phyloP scores from a whole-genome alignment of 73 alveolate genomes.

The Tetrahymena borealis region DNA sequence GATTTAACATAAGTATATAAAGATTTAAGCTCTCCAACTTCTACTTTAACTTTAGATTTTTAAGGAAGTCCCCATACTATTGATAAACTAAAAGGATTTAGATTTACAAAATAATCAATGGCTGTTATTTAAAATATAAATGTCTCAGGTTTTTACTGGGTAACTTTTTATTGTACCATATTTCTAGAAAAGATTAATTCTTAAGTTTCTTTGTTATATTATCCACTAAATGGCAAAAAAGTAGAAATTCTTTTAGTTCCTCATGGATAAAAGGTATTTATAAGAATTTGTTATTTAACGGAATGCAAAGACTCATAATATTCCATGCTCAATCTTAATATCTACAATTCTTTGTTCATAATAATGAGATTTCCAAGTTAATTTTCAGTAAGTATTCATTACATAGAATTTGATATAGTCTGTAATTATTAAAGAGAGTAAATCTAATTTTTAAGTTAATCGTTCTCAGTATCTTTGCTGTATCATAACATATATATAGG shows the following conservation, averaged over 20 bases:
- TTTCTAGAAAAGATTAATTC: not conserved
- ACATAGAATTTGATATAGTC: not conserved
- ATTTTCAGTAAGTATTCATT: not conserved
- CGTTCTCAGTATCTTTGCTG: not conserved
- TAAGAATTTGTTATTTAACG: not conserved
- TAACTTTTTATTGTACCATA: not conserved
- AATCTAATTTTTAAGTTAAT: not conserved
- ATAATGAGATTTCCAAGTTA: not conserved
- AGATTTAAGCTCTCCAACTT: not conserved
- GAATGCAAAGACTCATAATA: not conserved
- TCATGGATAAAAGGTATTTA: not conserved
- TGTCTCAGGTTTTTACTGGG: not conserved
- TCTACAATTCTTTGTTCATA: not conserved
- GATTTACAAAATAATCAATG: not conserved
- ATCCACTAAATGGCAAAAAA: not conserved
- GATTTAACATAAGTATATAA: not conserved
- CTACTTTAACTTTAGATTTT: not conserved
- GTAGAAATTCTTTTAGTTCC: not conserved
- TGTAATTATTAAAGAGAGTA: not conserved
- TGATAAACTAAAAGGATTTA: not conserved
- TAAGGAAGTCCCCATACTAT: not conserved
- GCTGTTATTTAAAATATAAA: not conserved
- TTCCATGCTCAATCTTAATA: not conserved
- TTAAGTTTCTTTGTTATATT: not conserved
- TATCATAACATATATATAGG: not conserved